These are phyloP conservation scores for Termitomyces sp. DNA, from an alignment of 768 basidiomycete species.

Conservation along the genomic window DNA sequence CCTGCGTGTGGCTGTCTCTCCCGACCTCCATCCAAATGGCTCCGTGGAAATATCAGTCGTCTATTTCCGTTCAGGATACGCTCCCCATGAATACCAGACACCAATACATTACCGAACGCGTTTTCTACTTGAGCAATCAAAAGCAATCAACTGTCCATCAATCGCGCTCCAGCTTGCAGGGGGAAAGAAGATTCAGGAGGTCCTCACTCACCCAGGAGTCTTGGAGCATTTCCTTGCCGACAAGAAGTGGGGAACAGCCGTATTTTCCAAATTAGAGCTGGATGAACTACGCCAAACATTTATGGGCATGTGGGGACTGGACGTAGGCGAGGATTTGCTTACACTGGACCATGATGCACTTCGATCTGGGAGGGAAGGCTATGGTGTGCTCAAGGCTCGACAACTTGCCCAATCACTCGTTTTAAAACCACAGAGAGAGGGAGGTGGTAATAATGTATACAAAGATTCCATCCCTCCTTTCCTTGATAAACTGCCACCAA, in stretches of 20 bases:
- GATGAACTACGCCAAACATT: slow-evolving; percentile 66
- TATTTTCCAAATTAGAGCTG: slow-evolving; percentile 35
- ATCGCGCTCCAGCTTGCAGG: slow-evolving; percentile 93
- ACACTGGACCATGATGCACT: slow-evolving; percentile 24
- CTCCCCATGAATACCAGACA: slow-evolving; percentile 74
- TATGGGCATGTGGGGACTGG: slow-evolving; percentile 86
- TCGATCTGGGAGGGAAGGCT: slow-evolving; percentile 24
- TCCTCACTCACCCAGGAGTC: slow-evolving; percentile 65
- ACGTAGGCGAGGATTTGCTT: slow-evolving; percentile 36
- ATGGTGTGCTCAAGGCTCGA: slow-evolving; percentile 49
- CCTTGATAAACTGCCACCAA: slow-evolving; percentile 52
- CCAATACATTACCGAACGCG: slow-evolving; percentile 65
- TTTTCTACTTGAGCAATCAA: slow-evolving; percentile 71
- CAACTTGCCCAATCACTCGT: slow-evolving; percentile 56
- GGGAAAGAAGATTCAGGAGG: slow-evolving; percentile 93
- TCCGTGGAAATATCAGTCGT: slow-evolving; percentile 75
- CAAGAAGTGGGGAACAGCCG: slow-evolving; percentile 28
- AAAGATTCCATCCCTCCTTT: slow-evolving; percentile 75
- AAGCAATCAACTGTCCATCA: slow-evolving; percentile 89
- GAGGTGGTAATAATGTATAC: slow-evolving; percentile 96
- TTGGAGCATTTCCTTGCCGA: slow-evolving; percentile 68
- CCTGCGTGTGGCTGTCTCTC: slow-evolving; percentile 36
- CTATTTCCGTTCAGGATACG: slow-evolving; percentile 90
- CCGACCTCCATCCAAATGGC: slow-evolving; percentile 25
- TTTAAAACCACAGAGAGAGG: slow-evolving; percentile 96